Base-by-base conservation (phyloP, 2,329 filamentous ascomycete genomes). In the Trichoderma sp. region DNA sequence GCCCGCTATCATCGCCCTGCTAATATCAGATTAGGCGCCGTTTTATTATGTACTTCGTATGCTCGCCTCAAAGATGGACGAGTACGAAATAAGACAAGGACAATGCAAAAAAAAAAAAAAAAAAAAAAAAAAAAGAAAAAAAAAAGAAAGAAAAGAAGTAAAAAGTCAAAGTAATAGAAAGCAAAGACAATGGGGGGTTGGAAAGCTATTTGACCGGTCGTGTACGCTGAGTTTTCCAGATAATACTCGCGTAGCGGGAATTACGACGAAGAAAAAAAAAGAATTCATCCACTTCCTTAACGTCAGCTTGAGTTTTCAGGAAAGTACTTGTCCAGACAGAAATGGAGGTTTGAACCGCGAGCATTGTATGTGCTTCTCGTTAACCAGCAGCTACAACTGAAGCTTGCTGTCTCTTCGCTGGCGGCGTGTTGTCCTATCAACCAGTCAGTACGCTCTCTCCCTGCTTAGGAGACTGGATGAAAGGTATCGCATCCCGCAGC, bases 351-450 rank as follows among this genome's bases (percentile, higher is more conserved):
- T 58, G 46, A 51, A 60, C 21, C 51, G 32, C n/a, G 49, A 34
- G 37, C 32, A 58, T 24, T n/a, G 32, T 39, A 49, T 52, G 24
- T 46, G 34, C 39, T 21, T 46, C 24, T 55, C 46, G 10, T 78
- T 71, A 82, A 69, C 81, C 79, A 68, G 77, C 81, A 60, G 80
- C 80, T 18, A 78, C 79, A 66, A 82, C 74, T 6, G 81, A 82
- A 39, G 81, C 76, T 71, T 82, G 79, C 63, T 82, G 81, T 69
- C 80, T 76, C 72, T 83, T 83, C 18, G 81, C 77, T 34, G 79
- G 79, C 49, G 77, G 66, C 14, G 72, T 72, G 26, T 78, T 78
- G 65, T 81, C 80, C 80, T 82, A 68, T 54, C 51, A 39, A 54
- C 54, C 18, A 26, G 72, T 79, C 72, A 80, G 77, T 73, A 72